Evolutionary conservation across 805 yeast species (phyloP).

Genomic region (Naumovozyma dairenensis): DNA sequence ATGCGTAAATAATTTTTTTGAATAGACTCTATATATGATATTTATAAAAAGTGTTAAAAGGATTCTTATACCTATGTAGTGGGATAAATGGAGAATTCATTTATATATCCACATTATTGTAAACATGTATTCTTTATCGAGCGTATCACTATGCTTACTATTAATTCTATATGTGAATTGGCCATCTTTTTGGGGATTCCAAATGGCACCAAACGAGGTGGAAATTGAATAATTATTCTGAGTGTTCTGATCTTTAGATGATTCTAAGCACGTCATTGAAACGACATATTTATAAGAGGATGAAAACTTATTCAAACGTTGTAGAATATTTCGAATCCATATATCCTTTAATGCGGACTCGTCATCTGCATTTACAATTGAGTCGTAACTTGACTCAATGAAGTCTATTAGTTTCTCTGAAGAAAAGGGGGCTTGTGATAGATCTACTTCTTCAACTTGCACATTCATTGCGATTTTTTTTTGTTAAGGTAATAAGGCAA

Average conservation of each 20-base stretch:
- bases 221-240: constrained; percentile 16
- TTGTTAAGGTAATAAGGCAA: neutral
- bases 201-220: constrained; percentile 41
- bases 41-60: no score
- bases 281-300: constrained; percentile 49
- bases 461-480: constrained; percentile 8
- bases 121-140: constrained; percentile 17
- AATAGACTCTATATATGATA: no score
- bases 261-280: constrained; percentile 32
- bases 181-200: constrained; percentile 53
- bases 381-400: constrained; percentile 8
- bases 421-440: constrained; percentile 15
- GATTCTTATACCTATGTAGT: no score
- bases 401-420: constrained; percentile 12
- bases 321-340: no score
- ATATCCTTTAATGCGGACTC: no score
- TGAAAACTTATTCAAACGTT: constrained; percentile 34
- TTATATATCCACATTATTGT: constrained; percentile 28
- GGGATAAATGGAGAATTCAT: no score
- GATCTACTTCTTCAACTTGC: constrained; percentile 10
- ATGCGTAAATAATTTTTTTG: no score
- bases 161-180: constrained; percentile 30
- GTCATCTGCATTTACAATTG: constrained; percentile 1
- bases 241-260: constrained; percentile 12
- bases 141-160: constrained; percentile 7